Conservation (phyloP, 83 land plant species). For the Picea abies region DNA sequence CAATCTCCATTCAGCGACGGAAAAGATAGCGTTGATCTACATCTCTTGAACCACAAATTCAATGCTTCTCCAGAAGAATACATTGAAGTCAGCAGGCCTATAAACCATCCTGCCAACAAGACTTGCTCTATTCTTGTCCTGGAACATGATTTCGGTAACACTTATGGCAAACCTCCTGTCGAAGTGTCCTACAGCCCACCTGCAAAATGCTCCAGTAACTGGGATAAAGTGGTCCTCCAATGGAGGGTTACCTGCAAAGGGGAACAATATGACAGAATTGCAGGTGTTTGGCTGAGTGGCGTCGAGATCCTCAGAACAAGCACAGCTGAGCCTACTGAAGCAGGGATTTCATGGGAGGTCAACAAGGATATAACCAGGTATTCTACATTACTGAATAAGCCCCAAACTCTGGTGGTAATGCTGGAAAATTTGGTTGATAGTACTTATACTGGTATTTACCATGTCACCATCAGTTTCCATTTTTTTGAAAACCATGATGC, state of each 20-base stretch:
- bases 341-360: slow-evolving; percentile 82
- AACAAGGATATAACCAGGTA: slow-evolving; percentile 88
- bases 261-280: slow-evolving; percentile 89
- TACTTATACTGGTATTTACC: slow-evolving; percentile 87
- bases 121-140: background rate
- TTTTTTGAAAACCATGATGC: slow-evolving; percentile 48
- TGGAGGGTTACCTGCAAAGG: slow-evolving; percentile 85
- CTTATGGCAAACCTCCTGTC: slow-evolving; percentile 21
- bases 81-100: slow-evolving; percentile 19
- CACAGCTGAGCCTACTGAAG: slow-evolving; percentile 83
- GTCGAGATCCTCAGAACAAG: slow-evolving; percentile 92
- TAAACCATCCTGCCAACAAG: background rate
- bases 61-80: too few species aligned
- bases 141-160: slow-evolving; percentile 25
- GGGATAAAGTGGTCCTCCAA: slow-evolving; percentile 62
- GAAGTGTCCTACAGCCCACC: slow-evolving; percentile 16
- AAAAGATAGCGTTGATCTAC: too few species aligned
- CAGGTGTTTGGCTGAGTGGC: slow-evolving; percentile 92
- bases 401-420: slow-evolving; percentile 56
- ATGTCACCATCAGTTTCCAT: slow-evolving; percentile 62
- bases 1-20: too few species aligned
- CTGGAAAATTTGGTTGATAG: slow-evolving; percentile 80
- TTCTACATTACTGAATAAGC: slow-evolving; percentile 47
- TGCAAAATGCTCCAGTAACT: slow-evolving; percentile 29
- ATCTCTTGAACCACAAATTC: too few species aligned